These are phyloP conservation scores for Lindgomyces ingoldianus DNA, from an alignment of 495 filamentous ascomycete species.

Conservation along the genomic window DNA sequence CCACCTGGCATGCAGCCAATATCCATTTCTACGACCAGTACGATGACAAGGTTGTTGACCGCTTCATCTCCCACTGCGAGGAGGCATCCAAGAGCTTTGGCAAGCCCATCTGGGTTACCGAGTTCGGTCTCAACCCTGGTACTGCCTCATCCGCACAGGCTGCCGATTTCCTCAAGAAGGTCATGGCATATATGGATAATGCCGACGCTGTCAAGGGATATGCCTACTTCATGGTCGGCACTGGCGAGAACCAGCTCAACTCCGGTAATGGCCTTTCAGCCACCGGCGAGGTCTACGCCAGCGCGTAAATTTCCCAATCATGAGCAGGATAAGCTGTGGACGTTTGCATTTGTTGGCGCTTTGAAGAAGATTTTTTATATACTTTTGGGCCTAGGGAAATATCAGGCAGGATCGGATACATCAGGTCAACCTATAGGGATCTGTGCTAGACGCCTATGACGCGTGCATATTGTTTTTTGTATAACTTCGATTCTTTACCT, in stretches of 20 bases:
- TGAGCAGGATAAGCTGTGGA: background rate
- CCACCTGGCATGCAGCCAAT: constrained; percentile 39
- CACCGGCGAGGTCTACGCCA: constrained; percentile 24
- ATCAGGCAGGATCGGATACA: background rate
- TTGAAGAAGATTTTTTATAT: background rate
- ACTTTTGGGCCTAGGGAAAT: background rate
- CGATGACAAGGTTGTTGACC: constrained; percentile 22
- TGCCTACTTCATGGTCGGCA: constrained; percentile 72
- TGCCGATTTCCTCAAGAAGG: constrained; percentile 57
- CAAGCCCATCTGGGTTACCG: constrained; percentile 74
- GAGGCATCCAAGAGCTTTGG: constrained; percentile 49
- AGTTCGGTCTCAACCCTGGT: constrained; percentile 61
- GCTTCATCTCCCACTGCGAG: constrained; percentile 45
- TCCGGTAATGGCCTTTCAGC: constrained; percentile 3
- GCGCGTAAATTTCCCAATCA: background rate
- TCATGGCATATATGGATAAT: constrained; percentile 67
- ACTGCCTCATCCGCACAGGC: constrained; percentile 48
- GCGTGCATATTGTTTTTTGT: background rate
- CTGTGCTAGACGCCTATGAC: background rate
- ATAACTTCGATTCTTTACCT: background rate
- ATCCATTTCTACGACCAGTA: constrained; percentile 44
- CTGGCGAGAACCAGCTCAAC: constrained; percentile 15
- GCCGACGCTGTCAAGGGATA: constrained; percentile 69
- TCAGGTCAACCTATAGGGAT: background rate
- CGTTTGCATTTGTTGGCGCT: constrained; percentile 18